Evolutionary conservation across 176 grass and related monocot species (phyloP).

Genomic region (Bolboschoenus planiculmis): DNA sequence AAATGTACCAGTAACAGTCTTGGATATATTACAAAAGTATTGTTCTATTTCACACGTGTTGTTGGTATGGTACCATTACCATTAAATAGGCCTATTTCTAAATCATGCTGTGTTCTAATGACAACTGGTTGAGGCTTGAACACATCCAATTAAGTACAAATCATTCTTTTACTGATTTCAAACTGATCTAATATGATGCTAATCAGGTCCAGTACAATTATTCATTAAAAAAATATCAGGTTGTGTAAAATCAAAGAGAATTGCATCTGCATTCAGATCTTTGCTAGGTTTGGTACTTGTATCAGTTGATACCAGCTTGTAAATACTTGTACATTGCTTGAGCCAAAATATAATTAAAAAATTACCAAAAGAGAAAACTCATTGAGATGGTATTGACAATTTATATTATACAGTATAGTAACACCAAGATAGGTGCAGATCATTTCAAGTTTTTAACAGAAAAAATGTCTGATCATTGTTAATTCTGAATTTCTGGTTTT

Average conservation of each 20-base stretch:
- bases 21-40: neutral
- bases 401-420: neutral
- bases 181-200: neutral
- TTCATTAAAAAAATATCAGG: neutral
- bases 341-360: neutral
- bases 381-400: neutral
- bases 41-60: too few species aligned
- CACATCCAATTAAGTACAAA: neutral
- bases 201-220: neutral
- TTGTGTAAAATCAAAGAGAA: neutral
- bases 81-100: neutral
- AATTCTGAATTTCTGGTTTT: neutral
- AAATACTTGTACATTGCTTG: neutral
- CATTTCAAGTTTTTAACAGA: neutral
- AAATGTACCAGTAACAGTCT: neutral
- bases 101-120: neutral
- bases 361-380: neutral
- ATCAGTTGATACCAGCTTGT: neutral
- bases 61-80: neutral
- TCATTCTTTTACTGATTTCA: neutral
- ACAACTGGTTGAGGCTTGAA: neutral
- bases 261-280: neutral
- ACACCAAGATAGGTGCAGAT: neutral
- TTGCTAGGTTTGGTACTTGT: neutral
- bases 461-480: neutral